A percentile compares a stretch with the other conserved stretches of the same genome.
Evolutionary conservation across 139 green algal species (phyloP).

Genomic region (Volvox reticuliferus): DNA sequence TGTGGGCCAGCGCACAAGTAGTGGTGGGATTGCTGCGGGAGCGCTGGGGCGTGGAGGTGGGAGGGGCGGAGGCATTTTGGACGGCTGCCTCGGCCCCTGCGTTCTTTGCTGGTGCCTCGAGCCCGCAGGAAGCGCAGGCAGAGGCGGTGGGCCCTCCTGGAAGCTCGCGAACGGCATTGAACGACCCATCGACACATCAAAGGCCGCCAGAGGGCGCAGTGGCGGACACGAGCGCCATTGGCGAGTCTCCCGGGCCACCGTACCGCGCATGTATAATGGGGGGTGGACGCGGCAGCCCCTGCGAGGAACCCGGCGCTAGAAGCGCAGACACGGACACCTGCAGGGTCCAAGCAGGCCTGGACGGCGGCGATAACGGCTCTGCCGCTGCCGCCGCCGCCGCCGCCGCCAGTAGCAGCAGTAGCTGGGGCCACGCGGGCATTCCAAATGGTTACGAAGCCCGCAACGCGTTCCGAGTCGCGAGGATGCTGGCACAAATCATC

Average conservation of each 20-base stretch:
- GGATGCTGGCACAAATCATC: too few species aligned
- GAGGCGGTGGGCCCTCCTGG: not conserved
- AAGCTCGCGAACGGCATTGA: not conserved
- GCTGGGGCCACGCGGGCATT: too few species aligned
- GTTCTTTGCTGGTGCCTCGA: too few species aligned
- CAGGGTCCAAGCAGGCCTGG: too few species aligned
- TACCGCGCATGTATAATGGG: not conserved
- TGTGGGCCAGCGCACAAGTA: slow-evolving; percentile 9
- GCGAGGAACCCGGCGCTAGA: not conserved
- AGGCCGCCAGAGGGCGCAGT: not conserved
- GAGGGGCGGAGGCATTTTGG: not conserved
- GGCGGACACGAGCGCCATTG: not conserved
- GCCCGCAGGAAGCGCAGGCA: not conserved
- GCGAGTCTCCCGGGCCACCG: not conserved
- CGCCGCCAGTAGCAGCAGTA: too few species aligned
- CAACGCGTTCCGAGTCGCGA: too few species aligned
- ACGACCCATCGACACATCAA: too few species aligned
- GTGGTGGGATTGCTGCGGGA: slow-evolving; percentile 1
- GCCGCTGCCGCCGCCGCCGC: too few species aligned
- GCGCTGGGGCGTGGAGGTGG: slow-evolving; percentile 22
- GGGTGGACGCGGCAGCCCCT: not conserved
- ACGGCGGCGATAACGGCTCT: too few species aligned
- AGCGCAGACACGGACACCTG: too few species aligned
- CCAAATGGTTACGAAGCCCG: too few species aligned
- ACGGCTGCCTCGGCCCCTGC: not conserved